Evolutionary conservation across 2,329 filamentous ascomycete species (phyloP), one percentile per base, ranked within the genome.

Genomic region (Aureobasidium sp.): DNA sequence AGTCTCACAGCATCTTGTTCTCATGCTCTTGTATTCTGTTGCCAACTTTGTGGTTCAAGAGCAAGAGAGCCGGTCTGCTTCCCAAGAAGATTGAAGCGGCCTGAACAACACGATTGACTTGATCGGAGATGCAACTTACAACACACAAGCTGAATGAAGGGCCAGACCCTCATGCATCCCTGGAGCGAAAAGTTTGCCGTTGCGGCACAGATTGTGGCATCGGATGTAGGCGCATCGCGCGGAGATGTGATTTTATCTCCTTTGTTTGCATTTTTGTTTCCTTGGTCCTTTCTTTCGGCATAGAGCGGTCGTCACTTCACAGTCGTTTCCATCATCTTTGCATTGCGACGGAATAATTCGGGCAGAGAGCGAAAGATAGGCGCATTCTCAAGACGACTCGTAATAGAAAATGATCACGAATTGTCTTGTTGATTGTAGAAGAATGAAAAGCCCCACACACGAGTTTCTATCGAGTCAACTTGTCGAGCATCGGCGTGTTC

Each of bases 21-120:
- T 75, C 75, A 11, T 75, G 74, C 56, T 78, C 77, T 12, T 73
- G 69, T 59, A 67, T 76, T 11, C 70, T 80, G 33, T 68, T 81
- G 63, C 78, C 78, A 1, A 78, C 77, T 22, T 72, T 80, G 33
- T 80, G 74, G 72, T 75, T 76, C 70, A 80, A 80, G 75, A 76
- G 74, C 67, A 78, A 76, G 73, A 78, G 76, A 72, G 73, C 73
- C 50, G 70, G 67, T 29, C 48, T 63, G 19, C 35, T 63, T 17
- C 57, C 57, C 27, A 40, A 17, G 17, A 60, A 50, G 57, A 42
- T 39, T n/a, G 53, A 57, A 19, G 54, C 42, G 14, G 54, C 54
- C 14, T 58, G 39, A 42, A 44, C n/a, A 17, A 8, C 15, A 19
- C 17, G 4, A 11, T 31, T 8, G 22, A 54, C 8, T 33, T 17